phyloP scores from a whole-genome alignment of 73 alveolate genomes.

The Blepharisma stoltei region DNA sequence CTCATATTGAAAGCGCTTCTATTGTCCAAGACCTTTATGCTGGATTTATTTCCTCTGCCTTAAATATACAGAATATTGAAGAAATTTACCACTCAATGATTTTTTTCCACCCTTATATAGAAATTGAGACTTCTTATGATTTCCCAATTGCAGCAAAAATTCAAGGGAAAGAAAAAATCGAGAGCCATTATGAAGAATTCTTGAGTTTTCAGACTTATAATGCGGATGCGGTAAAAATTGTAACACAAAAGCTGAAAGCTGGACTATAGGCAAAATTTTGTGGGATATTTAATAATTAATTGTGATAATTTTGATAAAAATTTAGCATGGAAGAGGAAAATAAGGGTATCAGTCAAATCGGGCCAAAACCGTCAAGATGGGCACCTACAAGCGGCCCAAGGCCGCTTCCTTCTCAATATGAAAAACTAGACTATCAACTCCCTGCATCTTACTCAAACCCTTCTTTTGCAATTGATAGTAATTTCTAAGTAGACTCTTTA shows the following conservation, averaged over 20 bases:
- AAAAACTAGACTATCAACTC: no score
- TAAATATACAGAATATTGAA: background rate
- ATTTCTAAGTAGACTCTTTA: background rate
- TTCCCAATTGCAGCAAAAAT: background rate
- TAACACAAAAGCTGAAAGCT: background rate
- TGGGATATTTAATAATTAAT: no score
- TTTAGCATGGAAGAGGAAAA: no score
- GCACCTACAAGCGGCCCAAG: no score
- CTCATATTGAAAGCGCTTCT: background rate
- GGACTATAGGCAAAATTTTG: no score
- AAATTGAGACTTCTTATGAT: background rate
- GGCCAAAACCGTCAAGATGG: no score
- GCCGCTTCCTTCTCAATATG: no score
- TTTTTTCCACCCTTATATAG: background rate
- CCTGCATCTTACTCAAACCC: no score
- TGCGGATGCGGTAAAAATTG: background rate
- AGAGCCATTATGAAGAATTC: background rate
- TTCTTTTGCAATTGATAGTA: slow-evolving; percentile 17
- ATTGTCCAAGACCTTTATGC: background rate
- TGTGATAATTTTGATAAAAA: no score
- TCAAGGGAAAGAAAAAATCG: background rate
- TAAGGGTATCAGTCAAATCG: no score
- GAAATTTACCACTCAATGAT: background rate
- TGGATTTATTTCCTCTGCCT: background rate
- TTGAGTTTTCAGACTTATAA: background rate